These are phyloP conservation scores for Marasmius sp. DNA, from an alignment of 1,284 basidiomycete genomes.

Conservation along the genomic window DNA sequence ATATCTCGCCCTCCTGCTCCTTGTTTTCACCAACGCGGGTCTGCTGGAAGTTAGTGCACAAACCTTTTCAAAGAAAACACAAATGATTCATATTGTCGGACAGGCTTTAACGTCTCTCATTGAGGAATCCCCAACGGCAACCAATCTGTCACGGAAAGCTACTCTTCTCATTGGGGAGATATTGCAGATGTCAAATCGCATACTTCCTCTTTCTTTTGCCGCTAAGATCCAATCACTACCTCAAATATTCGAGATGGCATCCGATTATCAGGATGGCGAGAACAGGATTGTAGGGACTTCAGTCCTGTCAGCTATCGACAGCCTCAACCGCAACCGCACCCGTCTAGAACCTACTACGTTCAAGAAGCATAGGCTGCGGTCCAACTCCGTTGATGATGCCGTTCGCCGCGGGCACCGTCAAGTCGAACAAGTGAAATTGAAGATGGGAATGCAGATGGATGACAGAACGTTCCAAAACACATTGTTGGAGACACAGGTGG, in stretches of 20 bases:
- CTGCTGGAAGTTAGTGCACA: conserved; percentile 70
- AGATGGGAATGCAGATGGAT: conserved; percentile 90
- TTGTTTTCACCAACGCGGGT: conserved; percentile 86
- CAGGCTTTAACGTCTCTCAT: conserved; percentile 85
- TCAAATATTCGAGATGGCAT: conserved; percentile 81
- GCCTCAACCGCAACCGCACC: conserved; percentile 83
- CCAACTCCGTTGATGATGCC: conserved; percentile 86
- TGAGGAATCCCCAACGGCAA: conserved; percentile 71
- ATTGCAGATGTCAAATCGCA: conserved; percentile 84
- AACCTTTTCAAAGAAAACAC: not conserved
- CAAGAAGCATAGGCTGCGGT: conserved; percentile 53
- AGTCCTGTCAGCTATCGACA: conserved; percentile 87
- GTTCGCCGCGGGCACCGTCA: conserved; percentile 87
- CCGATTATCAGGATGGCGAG: conserved; percentile 70
- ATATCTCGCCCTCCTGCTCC: conserved; percentile 87
- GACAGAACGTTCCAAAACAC: conserved; percentile 85
- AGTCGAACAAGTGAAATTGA: conserved; percentile 87
- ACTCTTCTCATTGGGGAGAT: conserved; percentile 92
- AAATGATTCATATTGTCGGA: not conserved
- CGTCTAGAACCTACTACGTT: conserved; percentile 57
- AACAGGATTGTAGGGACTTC: conserved; percentile 83
- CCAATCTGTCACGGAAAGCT: conserved; percentile 80
- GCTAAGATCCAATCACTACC: conserved; percentile 89
- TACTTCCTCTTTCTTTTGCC: conserved; percentile 83
- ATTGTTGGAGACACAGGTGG: conserved; percentile 82